A percentile compares a stretch with the other conserved stretches of the same genome.
These are phyloP conservation scores for Triangularia verruculosa DNA, from an alignment of 2,329 filamentous ascomycete genomes.

Conservation along the genomic window DNA sequence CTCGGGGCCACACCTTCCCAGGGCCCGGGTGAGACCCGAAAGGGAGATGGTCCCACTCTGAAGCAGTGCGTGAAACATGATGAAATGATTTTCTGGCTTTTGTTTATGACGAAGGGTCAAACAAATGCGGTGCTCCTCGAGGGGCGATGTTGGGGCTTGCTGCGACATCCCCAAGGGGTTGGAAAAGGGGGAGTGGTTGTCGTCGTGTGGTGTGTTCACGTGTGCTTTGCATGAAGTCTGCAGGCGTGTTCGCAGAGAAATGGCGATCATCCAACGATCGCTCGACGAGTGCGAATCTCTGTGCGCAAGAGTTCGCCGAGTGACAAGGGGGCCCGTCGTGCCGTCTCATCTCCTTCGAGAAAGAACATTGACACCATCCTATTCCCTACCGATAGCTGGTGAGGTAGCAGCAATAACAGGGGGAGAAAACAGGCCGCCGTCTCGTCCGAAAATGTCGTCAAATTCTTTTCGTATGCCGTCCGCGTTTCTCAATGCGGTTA, in stretches of 20 bases:
- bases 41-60: slow-evolving; percentile 19
- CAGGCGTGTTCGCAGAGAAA: slow-evolving; percentile 1
- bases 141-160: not conserved
- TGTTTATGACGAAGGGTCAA: slow-evolving; percentile 6
- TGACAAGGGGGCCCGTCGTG: slow-evolving; percentile 6
- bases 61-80: slow-evolving; percentile 19
- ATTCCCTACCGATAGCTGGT: not conserved
- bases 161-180: not conserved
- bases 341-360: slow-evolving; percentile 17
- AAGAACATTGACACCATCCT: slow-evolving; percentile 3
- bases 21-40: slow-evolving; percentile 20
- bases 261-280: slow-evolving; percentile 16
- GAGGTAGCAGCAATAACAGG: not conserved
- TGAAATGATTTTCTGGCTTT: slow-evolving; percentile 7
- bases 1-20: slow-evolving; percentile 19
- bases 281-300: slow-evolving; percentile 7
- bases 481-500: slow-evolving; percentile 13
- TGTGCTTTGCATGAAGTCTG: slow-evolving; percentile 5
- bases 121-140: not conserved
- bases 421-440: slow-evolving; percentile 9
- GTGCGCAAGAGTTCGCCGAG: slow-evolving; percentile 11
- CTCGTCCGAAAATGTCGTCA: slow-evolving; percentile 8
- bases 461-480: slow-evolving; percentile 15
- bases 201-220: not conserved
- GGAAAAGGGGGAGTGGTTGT: not conserved